Evolutionary conservation across 768 basidiomycete genomes (phyloP), one percentile per base, ranked within the genome.

Genomic region (Podaxis mareebaensis): DNA sequence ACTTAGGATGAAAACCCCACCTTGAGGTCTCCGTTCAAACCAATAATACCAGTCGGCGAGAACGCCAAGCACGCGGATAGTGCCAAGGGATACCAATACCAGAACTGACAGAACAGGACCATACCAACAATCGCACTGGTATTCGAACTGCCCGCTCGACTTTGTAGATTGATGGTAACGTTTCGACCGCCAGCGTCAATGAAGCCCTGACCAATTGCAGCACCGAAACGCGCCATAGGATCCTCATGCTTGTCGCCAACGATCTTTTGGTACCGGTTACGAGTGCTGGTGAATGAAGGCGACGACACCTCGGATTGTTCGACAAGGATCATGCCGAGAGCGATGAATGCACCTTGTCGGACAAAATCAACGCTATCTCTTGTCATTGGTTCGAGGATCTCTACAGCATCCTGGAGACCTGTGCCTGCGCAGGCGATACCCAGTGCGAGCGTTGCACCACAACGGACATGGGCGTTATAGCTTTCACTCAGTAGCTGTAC

Each of bases 51-150:
- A 13, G 97, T 99, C 3, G 97, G 96, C 61, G 93, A 91, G 75
- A 99, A 98, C 2, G 96, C 90, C 66, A 99, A 78, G 69, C 90
- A 92, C 15, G 92, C 91, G 66, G 92, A 95, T 71, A 98, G 96
- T 13, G 95, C 95, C 28, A 99, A 80, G 38, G 97, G 97, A 77
- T 96, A 99, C 97, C 97, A 99, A 74, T 99, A 99, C 97, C 97
- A 99, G 78, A 99, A 99, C 75, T 99, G 97, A 70, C 92, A 93
- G 80, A 99, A 99, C 72, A 99, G 77, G 17, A 92, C 88, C 91
- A 99, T 95, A n/a, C 97, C 97, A 38, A 99, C 94, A 66, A 99
- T 93, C 2, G 96, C 95, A 53, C 85, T 92, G 67, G 95, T 96
- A 73, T 98, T 96, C 67, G 86, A 85, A 67, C 91, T 95, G 8